Percentiles rank a stretch among this genome's conserved stretches.
These are phyloP conservation scores for Lumnitzera littorea DNA, from an alignment of 345 rosid species.

Conservation along the genomic window DNA sequence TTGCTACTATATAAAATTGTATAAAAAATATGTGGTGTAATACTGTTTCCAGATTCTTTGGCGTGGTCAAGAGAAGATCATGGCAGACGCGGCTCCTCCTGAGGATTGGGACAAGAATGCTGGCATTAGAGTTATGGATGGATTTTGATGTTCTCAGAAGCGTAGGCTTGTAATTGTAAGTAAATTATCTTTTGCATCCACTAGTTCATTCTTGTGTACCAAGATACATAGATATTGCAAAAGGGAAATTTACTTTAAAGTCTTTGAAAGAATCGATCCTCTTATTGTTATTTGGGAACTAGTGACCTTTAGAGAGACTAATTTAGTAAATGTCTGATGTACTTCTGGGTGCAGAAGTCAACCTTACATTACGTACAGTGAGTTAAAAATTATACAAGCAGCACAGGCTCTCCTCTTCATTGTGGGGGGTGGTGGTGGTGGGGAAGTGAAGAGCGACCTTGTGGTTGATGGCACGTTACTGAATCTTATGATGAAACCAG, in stretches of 20 bases:
- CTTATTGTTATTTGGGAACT: too few species aligned
- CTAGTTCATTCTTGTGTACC: background rate
- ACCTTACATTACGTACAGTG: too few species aligned
- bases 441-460: too few species aligned
- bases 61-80: constrained; percentile 71
- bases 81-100: constrained; percentile 54
- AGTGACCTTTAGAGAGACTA: too few species aligned
- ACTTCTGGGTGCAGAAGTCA: too few species aligned
- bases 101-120: constrained; percentile 70
- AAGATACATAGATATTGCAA: background rate
- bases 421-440: too few species aligned
- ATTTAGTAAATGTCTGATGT: too few species aligned
- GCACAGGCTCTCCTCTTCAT: too few species aligned
- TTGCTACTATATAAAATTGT: background rate
- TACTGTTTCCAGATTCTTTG: constrained; percentile 49
- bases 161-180: constrained; percentile 17
- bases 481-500: too few species aligned
- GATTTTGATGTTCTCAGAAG: constrained; percentile 12
- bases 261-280: background rate
- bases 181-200: background rate
- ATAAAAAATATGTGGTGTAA: background rate
- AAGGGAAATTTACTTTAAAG: background rate
- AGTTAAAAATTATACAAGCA: too few species aligned
- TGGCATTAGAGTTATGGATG: constrained; percentile 41
- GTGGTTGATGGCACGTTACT: too few species aligned